These are phyloP conservation scores for Gastrodia elata DNA, from an alignment of 106 monocot genomes.

Conservation along the genomic window DNA sequence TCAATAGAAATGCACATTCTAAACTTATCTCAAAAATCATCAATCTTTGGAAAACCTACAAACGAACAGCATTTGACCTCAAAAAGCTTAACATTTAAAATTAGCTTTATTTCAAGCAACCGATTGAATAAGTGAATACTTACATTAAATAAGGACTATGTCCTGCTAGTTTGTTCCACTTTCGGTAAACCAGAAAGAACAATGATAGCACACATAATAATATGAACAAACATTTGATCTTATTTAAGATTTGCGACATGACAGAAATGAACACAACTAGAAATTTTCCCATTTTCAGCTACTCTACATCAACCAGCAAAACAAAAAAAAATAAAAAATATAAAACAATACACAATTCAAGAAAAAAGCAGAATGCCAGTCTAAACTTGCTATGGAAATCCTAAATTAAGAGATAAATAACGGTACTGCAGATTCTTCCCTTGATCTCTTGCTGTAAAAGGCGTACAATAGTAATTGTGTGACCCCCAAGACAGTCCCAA, in stretches of 20 bases:
- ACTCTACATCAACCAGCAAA: too few relatives aligned
- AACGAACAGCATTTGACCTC: too few relatives aligned
- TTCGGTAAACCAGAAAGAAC: not conserved
- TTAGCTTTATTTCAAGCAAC: not conserved
- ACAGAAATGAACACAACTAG: not conserved
- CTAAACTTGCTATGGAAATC: not conserved
- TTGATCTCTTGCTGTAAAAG: constrained; percentile 34
- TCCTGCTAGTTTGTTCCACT: not conserved
- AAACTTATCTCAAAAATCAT: too few relatives aligned
- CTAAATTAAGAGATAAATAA: constrained; percentile 22
- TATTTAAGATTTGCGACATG: not conserved
- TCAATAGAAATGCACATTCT: too few relatives aligned
- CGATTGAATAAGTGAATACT: not conserved
- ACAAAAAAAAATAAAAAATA: not conserved
- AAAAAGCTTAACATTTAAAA: not conserved
- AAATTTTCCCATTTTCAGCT: constrained; percentile 2
- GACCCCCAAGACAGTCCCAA: constrained; percentile 43
- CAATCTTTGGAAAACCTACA: too few relatives aligned
- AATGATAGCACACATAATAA: not conserved
- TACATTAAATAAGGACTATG: not conserved
- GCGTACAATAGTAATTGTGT: constrained; percentile 53
- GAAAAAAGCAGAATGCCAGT: not conserved
- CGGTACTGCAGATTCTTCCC: constrained; percentile 31
- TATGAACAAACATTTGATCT: not conserved
- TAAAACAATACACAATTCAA: not conserved